Conservation (phyloP, 2,329 filamentous ascomycete species). For the Diaporthe australafricana region DNA sequence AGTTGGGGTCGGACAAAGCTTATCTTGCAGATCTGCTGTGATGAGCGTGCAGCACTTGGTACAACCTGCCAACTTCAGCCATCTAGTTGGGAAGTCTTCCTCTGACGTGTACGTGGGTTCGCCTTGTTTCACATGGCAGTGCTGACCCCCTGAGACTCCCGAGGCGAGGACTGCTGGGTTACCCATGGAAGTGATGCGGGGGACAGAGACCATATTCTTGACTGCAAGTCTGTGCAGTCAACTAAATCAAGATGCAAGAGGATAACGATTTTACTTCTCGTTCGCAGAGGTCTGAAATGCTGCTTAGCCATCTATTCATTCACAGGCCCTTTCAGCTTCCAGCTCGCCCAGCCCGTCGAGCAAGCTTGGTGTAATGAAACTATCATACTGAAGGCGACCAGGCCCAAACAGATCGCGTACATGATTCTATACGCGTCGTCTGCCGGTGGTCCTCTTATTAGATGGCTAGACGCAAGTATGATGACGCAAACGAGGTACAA, state of each 20-base stretch:
- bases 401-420: slow-evolving; percentile 1
- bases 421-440: slow-evolving; percentile 2
- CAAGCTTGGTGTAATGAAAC: background rate
- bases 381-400: background rate
- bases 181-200: background rate
- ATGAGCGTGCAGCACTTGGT: background rate
- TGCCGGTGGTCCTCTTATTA: background rate
- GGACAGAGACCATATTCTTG: background rate
- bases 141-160: slow-evolving; percentile 3
- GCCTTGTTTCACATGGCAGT: background rate
- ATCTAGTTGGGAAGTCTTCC: background rate
- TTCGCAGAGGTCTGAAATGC: background rate
- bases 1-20: background rate
- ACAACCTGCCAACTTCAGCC: background rate
- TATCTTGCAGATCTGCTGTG: background rate
- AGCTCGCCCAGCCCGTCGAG: slow-evolving; percentile 1
- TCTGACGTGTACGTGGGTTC: background rate
- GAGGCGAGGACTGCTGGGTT: background rate
- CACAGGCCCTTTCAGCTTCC: background rate
- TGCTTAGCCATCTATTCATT: background rate
- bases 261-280: background rate
- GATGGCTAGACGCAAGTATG: background rate
- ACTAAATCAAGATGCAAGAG: background rate
- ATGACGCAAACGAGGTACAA: background rate
- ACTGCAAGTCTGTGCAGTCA: background rate